Base-by-base conservation (phyloP, 228 moss, liverwort and hornwort genomes). In the Sphagnum fallax region DNA sequence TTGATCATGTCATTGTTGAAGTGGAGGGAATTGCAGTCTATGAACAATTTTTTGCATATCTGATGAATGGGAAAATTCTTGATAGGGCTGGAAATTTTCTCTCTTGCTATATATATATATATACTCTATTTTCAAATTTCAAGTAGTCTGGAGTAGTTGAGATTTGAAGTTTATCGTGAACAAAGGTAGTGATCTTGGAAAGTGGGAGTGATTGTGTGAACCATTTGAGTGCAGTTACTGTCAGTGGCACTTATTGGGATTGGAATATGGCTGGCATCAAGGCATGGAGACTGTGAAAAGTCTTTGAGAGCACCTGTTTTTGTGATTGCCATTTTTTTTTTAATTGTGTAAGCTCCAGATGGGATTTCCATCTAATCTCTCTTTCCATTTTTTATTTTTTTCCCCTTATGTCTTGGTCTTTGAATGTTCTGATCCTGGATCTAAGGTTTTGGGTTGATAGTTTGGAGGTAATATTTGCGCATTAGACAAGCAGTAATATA, bases 191-290 rank as follows among this genome's bases (percentile, higher is more conserved):
- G 66, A 69, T 15, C 68, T 50, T 67, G 10, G 16, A 50, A 59
- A 15, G 32, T 32, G 32, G 32, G 32, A 32, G 32, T 32, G 32
- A 32, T 32, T 32, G 32, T 32, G 32, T 32, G 32, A 32, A 32
- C 32, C 32, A 32, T 32, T 16, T 52, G 47, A 58, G 16, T 77
- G 65, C 72, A 83, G 83, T 61, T 83, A 72, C 77, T 75, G 65
- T 69, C 77, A 11, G 51, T 83, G 51, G 83, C 83, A 6, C 65
- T 83, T 52, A 59, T 80, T 47, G 53, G 69, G 16, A 60, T 83
- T 16, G 83, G 83, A 52, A 70, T 83, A 63, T 83, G 83, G 80
- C 72, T 83, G 12, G 83, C 83, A 58, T 79, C 80, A 16, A 77
- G 83, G 12, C 83, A 79, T 15, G 83, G 80, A 5, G 73, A 80